Evolutionary conservation across 257 asterid species (phyloP).

Genomic region (Plantago ovata): DNA sequence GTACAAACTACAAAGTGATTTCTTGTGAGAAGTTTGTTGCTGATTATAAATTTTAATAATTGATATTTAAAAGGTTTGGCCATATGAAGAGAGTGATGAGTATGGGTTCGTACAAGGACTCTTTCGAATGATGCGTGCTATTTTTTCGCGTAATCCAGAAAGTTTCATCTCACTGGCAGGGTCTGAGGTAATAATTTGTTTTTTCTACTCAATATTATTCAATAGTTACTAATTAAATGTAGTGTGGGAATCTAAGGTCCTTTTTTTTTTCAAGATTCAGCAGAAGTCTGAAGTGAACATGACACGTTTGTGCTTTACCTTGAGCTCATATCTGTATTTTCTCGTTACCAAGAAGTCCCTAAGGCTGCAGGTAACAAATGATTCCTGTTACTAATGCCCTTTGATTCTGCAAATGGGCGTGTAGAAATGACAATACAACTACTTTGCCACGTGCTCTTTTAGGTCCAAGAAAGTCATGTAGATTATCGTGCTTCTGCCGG

Average conservation of each 20-base stretch:
- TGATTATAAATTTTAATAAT: slow-evolving; percentile 24
- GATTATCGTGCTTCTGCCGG: slow-evolving; percentile 52
- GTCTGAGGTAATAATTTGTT: slow-evolving; percentile 56
- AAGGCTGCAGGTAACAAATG: slow-evolving; percentile 63
- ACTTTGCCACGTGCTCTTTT: slow-evolving; percentile 22
- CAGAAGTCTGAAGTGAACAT: slow-evolving; percentile 66
- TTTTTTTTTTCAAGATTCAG: slow-evolving; percentile 39
- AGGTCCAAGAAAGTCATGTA: slow-evolving; percentile 62
- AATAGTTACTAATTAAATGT: not conserved
- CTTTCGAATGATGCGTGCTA: slow-evolving; percentile 65
- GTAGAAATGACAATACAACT: slow-evolving; percentile 9
- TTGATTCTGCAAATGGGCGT: slow-evolving; percentile 12
- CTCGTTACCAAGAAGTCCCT: slow-evolving; percentile 72
- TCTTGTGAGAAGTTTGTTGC: slow-evolving; percentile 17
- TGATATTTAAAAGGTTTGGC: slow-evolving; percentile 72
- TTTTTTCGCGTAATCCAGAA: slow-evolving; percentile 62
- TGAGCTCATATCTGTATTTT: slow-evolving; percentile 86
- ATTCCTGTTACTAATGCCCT: slow-evolving; percentile 6
- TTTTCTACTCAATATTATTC: slow-evolving; percentile 11
- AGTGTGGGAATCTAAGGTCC: not conserved
- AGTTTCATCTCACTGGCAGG: slow-evolving; percentile 45
- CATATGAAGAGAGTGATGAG: slow-evolving; percentile 84
- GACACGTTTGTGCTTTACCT: slow-evolving; percentile 79
- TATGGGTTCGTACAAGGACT: slow-evolving; percentile 90
- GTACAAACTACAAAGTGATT: slow-evolving; percentile 8